phyloP scores from a whole-genome alignment of 768 basidiomycete species.

The Mycena sanguinolenta region DNA sequence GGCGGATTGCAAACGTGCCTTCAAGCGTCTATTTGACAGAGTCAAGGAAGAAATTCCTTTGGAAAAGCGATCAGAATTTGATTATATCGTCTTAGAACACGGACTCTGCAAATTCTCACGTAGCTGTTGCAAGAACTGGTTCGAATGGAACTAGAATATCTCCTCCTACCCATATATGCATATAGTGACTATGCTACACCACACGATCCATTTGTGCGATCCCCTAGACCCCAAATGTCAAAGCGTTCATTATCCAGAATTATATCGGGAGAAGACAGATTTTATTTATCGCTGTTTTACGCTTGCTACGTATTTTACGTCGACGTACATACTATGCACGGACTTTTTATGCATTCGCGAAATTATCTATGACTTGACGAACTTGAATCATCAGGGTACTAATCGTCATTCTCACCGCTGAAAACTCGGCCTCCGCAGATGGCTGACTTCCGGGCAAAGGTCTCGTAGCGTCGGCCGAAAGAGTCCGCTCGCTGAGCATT shows the following conservation, averaged over 20 bases:
- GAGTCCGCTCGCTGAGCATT: not conserved
- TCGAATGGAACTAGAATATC: not conserved
- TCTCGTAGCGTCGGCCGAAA: not conserved
- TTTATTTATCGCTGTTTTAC: too few relatives aligned
- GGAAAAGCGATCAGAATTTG: not conserved
- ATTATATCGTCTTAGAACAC: conserved; percentile 4
- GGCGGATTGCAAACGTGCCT: not conserved
- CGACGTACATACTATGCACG: too few relatives aligned
- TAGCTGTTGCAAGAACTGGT: not conserved
- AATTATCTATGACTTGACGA: not conserved
- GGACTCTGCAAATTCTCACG: conserved; percentile 7
- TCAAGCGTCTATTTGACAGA: not conserved
- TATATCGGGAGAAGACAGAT: too few relatives aligned
- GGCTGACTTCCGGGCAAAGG: not conserved
- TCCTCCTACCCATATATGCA: not conserved
- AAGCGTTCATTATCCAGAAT: too few relatives aligned
- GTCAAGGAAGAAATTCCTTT: not conserved
- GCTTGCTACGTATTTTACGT: too few relatives aligned
- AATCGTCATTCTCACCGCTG: not conserved
- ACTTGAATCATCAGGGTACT: not conserved
- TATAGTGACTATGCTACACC: not conserved
- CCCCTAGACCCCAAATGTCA: too few relatives aligned
- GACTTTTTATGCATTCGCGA: not conserved
- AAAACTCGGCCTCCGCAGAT: not conserved
- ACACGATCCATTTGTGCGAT: too few relatives aligned